Conservation (phyloP, 208 protist species). For the Zelonia costaricensis region DNA sequence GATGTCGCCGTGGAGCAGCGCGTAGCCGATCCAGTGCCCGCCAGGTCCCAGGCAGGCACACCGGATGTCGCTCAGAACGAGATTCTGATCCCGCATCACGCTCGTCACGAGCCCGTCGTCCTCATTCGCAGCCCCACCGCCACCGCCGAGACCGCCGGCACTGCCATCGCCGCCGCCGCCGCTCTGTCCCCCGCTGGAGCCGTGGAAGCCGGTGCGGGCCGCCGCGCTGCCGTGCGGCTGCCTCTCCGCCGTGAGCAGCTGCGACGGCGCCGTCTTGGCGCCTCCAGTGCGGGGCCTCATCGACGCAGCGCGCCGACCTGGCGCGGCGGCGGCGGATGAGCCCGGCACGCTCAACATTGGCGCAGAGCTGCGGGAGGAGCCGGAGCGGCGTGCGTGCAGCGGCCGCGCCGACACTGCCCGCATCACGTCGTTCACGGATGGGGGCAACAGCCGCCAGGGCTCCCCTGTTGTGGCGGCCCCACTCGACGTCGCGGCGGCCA, state of each 20-base stretch:
- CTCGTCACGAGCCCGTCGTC: constrained; percentile 7
- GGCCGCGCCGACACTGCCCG: constrained; percentile 13
- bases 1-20: constrained; percentile 68
- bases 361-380: neutral
- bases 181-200: too few species aligned
- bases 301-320: too few species aligned
- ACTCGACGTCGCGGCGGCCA: constrained; percentile 1
- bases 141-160: neutral
- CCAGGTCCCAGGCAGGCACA: constrained; percentile 55
- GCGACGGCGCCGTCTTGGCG: constrained; percentile 1
- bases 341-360: neutral
- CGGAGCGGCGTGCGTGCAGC: neutral
- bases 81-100: constrained; percentile 22
- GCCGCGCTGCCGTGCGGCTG: neutral
- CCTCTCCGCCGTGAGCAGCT: constrained; percentile 4
- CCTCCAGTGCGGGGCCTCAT: too few species aligned
- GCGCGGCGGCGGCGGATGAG: neutral
- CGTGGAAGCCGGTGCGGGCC: too few species aligned
- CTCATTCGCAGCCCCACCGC: constrained; percentile 1
- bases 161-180: neutral
- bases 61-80: constrained; percentile 38
- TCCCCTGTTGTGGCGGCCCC: constrained; percentile 13
- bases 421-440: constrained; percentile 27
- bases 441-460: constrained; percentile 16
- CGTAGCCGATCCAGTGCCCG: constrained; percentile 73